Conservation (phyloP, 768 basidiomycete species). For the Mycena leptocephala region DNA sequence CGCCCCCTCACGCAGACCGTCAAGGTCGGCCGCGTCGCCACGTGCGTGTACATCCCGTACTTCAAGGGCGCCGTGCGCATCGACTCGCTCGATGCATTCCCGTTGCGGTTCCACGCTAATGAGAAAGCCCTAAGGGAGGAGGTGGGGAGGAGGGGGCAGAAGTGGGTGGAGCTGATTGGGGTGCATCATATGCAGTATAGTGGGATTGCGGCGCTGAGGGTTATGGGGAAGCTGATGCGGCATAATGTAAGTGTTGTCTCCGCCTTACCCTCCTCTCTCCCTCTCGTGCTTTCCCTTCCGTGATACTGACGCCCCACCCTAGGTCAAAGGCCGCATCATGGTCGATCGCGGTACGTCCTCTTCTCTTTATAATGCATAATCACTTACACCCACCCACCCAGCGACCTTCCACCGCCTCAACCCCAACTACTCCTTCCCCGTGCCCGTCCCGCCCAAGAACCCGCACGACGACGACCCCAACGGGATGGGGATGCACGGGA, state of each 20-base stretch:
- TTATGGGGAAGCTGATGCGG: slow-evolving; percentile 55
- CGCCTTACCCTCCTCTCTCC: not conserved
- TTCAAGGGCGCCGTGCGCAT: slow-evolving; percentile 71
- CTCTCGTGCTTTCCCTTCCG: not conserved
- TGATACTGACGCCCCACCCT: not conserved
- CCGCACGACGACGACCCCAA: not conserved
- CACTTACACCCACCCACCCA: slow-evolving; percentile 23
- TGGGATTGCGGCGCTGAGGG: slow-evolving; percentile 64
- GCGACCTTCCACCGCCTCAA: slow-evolving; percentile 70
- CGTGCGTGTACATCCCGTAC: slow-evolving; percentile 55
- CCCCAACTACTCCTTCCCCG: slow-evolving; percentile 65
- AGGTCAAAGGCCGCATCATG: slow-evolving; percentile 76
- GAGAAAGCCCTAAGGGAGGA: slow-evolving; percentile 57
- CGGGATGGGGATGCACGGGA: not conserved
- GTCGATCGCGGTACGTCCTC: slow-evolving; percentile 65
- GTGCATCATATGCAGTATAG: slow-evolving; percentile 72
- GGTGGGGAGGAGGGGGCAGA: slow-evolving; percentile 66
- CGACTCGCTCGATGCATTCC: slow-evolving; percentile 65
- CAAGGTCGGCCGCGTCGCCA: slow-evolving; percentile 58
- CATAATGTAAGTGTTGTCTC: slow-evolving; percentile 61
- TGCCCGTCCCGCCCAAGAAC: slow-evolving; percentile 48
- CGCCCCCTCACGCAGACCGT: slow-evolving; percentile 49
- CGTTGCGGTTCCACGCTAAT: slow-evolving; percentile 67
- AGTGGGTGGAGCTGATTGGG: slow-evolving; percentile 70
- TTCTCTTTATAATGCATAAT: not conserved